Evolutionary conservation across 306 rosid species (phyloP).

Genomic region (Trifolium fragiferum): DNA sequence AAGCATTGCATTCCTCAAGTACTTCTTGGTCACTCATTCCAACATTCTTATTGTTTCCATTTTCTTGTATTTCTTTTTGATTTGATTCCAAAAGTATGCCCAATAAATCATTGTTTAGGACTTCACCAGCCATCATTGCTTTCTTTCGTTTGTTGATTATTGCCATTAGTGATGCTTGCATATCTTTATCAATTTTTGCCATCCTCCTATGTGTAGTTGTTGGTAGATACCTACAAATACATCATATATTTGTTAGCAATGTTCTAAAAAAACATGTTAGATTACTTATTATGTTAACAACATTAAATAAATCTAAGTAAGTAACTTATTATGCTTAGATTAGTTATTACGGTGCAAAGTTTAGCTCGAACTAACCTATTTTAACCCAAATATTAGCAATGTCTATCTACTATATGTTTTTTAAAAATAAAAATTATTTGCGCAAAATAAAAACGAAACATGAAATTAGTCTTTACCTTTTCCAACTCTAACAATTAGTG

Average conservation of each 20-base stretch:
- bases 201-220: slow-evolving; percentile 40
- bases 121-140: slow-evolving; percentile 45
- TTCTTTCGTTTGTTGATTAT: slow-evolving; percentile 45
- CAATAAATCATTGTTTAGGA: slow-evolving; percentile 23
- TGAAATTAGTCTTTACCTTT: slow-evolving; percentile 38
- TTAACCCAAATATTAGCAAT: too few species aligned
- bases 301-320: too few species aligned
- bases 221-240: slow-evolving; percentile 49
- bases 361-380: too few species aligned
- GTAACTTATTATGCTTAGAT: too few species aligned
- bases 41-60: slow-evolving; percentile 44
- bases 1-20: slow-evolving; percentile 56
- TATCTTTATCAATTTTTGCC: slow-evolving; percentile 36
- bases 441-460: too few species aligned
- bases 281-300: too few species aligned
- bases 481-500: too few species aligned
- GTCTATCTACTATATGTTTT: too few species aligned
- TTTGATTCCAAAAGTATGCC: slow-evolving; percentile 45
- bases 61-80: slow-evolving; percentile 47
- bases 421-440: too few species aligned
- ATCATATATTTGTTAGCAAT: background rate
- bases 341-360: too few species aligned
- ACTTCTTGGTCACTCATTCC: slow-evolving; percentile 59
- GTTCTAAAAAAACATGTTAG: too few species aligned
- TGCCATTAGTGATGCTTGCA: slow-evolving; percentile 27